Base-by-base conservation (phyloP, 2,329 filamentous ascomycete genomes). In the Aspergillaceae sp. region DNA sequence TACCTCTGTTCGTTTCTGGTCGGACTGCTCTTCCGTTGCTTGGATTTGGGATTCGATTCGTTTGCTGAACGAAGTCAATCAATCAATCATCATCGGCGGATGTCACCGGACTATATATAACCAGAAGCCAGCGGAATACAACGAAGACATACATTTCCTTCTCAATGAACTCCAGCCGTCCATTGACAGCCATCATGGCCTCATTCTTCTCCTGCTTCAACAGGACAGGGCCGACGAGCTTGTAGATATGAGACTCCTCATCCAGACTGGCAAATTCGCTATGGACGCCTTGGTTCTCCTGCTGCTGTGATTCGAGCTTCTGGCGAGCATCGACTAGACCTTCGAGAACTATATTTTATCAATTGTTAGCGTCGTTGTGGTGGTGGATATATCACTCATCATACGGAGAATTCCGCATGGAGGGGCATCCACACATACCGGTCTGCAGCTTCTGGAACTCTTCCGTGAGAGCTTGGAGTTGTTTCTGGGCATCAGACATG, bases 121-220 rank as follows among this genome's bases (percentile, higher is more conserved):
- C 19, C 19, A 19, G 19, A 19, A 19, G 19, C 19, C 19, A 19
- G 19, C 19, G 19, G 19, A 19, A 19, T 29, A 10, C 35, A 51
- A 48, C 19, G 8, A 33, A 19, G 28, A 28, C 83, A 66, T 65
- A 95, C 89, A 97, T 92, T 64, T 98, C 91, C 61, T 91, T 87
- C 54, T 83, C 79, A 55, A 98, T 98, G 62, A 91, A 97, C 55
- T 95, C 89, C 43, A 98, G 68, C 27, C 92, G 82, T 19, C 87
- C 87, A 57, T 94, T 88, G 11, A 98, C 92, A 0, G 89, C 90
- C 74, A 87, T 85, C 54, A 89, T 82, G 0, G 92, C 92, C 65
- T 98, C 92, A 1, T 80, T 73, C 67, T 87, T 90, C 48, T 97
- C 92, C 68, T 98, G 92, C 75, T 97, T 96, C 60, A 98, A 69